Percentiles rank a stretch among this genome's conserved stretches.
These are phyloP conservation scores for Elaeagnus macrophylla DNA, from an alignment of 306 rosid species.

Conservation along the genomic window DNA sequence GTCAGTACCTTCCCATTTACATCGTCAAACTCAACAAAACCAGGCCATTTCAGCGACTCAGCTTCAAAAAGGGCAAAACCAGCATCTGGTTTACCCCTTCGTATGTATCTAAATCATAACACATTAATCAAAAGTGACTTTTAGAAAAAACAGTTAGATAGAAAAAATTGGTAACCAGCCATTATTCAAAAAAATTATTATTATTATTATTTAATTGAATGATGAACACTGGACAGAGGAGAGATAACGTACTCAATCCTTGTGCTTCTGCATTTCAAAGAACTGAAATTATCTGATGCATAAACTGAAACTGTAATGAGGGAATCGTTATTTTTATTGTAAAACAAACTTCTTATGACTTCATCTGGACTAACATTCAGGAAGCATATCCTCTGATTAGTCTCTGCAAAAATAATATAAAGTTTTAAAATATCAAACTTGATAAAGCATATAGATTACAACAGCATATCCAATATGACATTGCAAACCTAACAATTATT, in stretches of 20 bases:
- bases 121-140: too few species aligned
- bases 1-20: constrained; percentile 91
- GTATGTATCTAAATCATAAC: constrained; percentile 53
- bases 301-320: constrained; percentile 88
- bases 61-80: constrained; percentile 88
- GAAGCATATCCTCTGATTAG: constrained; percentile 77
- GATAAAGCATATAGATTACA: neutral
- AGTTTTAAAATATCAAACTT: constrained; percentile 2
- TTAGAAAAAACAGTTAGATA: too few species aligned
- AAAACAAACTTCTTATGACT: constrained; percentile 84
- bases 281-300: constrained; percentile 92
- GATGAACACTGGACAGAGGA: neutral
- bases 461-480: too few species aligned
- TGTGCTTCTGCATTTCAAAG: constrained; percentile 84
- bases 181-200: neutral
- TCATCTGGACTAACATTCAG: constrained; percentile 80
- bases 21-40: constrained; percentile 94
- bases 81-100: constrained; percentile 78
- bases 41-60: constrained; percentile 91
- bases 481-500: too few species aligned
- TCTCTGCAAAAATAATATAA: constrained; percentile 51
- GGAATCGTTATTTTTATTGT: constrained; percentile 83
- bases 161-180: neutral
- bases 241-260: constrained; percentile 63
- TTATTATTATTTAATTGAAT: neutral